These are phyloP conservation scores for Fusarium floridanum DNA, from an alignment of 2,329 filamentous ascomycete species.

Conservation along the genomic window DNA sequence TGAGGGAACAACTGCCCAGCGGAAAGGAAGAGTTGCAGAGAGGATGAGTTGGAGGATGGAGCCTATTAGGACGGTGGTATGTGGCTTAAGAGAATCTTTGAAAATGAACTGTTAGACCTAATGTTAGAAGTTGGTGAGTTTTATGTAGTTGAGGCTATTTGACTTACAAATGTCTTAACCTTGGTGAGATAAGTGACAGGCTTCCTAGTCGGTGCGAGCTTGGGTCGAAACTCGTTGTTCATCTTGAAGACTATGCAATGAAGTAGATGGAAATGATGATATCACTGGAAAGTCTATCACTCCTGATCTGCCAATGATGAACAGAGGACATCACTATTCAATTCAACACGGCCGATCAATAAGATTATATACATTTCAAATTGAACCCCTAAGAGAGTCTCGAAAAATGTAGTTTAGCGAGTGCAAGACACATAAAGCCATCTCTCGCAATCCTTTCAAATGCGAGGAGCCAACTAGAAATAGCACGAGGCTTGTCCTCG, in stretches of 20 bases:
- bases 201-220: conserved; percentile 38
- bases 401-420: conserved; percentile 2
- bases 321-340: background rate
- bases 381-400: background rate
- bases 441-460: background rate
- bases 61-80: conserved; percentile 50
- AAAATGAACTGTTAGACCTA: conserved; percentile 29
- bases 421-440: conserved; percentile 14
- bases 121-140: background rate
- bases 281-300: background rate
- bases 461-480: background rate
- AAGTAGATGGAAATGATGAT: background rate
- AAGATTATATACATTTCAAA: conserved; percentile 4
- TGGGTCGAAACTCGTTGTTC: conserved; percentile 43
- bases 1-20: conserved; percentile 53
- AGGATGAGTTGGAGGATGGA: conserved; percentile 53
- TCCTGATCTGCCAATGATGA: background rate
- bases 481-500: conserved; percentile 13
- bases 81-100: conserved; percentile 53
- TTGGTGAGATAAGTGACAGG: conserved; percentile 34
- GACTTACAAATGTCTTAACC: conserved; percentile 38
- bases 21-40: conserved; percentile 50
- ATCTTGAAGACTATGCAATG: background rate
- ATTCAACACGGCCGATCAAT: background rate
- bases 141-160: background rate